Evolutionary conservation across 2,329 filamentous ascomycete genomes (phyloP), one percentile per base, ranked within the genome.

Genomic region (Ophiostoma perfectum): DNA sequence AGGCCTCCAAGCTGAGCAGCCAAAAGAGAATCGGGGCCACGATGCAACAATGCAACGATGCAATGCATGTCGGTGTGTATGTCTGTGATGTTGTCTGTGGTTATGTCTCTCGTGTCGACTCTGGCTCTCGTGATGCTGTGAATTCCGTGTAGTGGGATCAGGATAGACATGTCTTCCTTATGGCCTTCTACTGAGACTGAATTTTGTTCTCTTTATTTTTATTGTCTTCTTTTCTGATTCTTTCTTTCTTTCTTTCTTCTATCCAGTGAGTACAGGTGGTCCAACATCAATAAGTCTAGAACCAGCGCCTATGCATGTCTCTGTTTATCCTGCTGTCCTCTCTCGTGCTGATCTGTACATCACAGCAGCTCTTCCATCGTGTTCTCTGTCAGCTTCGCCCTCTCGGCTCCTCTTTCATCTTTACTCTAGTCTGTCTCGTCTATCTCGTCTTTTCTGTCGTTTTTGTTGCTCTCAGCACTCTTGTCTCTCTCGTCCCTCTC

Each of bases 261-360:
- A 47, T 14, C 14, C 27, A 27, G 27, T 27, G 27, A 27, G 27
- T 27, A 27, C 27, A 27, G 27, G 27, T 27, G 27, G 27, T 27
- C 27, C 27, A 27, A 27, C 27, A 27, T 27, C 27, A 27, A 27
- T 27, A 14, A 55, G 49, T 55, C 49, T 55, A 55, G 18, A 27
- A 55, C 49, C 49, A 55, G 49, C 49, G 49, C 49, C 49, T 36
- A 36, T 55, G 49, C 9, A 55, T 55, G 49, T 55, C 49, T 55
- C 49, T 55, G 49, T 55, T 14, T 55, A 55, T 55, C 49, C 49
- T 27, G 49, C 49, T 55, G 49, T 55, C 49, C 49, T 27, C 8
- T 55, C 7, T 55, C 49, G 18, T 27, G 49, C n/a, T 55, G n/a
- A 27, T 55, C 49, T 36, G 27, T 27, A 27, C 27, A 27, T 27